Conservation (phyloP, 768 basidiomycete genomes). For the Neoboletus subvelutipes region DNA sequence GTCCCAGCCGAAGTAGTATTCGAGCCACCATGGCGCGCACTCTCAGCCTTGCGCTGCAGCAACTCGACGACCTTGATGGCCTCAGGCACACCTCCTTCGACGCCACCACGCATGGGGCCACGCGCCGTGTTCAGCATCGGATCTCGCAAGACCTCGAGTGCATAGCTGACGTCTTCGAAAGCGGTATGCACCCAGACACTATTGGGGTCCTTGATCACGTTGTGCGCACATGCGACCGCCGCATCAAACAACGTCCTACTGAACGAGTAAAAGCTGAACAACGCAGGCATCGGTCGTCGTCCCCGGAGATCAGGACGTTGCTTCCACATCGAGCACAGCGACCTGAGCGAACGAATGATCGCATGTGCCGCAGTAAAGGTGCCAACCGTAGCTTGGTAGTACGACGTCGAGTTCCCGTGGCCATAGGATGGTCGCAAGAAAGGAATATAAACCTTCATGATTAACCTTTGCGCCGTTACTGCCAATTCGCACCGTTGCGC, state of each 20-base stretch:
- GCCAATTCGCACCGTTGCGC: conserved; percentile 60
- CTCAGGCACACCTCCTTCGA: conserved; percentile 36
- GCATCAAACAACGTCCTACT: conserved; percentile 66
- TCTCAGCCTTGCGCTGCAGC: conserved; percentile 42
- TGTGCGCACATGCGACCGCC: conserved; percentile 61
- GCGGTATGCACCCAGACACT: conserved; percentile 49
- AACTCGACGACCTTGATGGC: conserved; percentile 41
- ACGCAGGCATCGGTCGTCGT: conserved; percentile 39
- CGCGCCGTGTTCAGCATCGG: conserved; percentile 33
- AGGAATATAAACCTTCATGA: conserved; percentile 67
- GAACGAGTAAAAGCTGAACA: conserved; percentile 59
- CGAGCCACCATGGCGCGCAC: conserved; percentile 19
- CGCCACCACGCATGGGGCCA: conserved; percentile 33
- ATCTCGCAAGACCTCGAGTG: conserved; percentile 44
- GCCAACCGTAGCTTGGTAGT: conserved; percentile 55
- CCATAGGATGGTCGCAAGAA: conserved; percentile 47
- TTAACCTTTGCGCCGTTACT: conserved; percentile 57
- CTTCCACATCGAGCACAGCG: conserved; percentile 43
- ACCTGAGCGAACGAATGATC: conserved; percentile 52
- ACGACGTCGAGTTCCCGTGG: conserved; percentile 29
- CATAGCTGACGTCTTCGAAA: conserved; percentile 44
- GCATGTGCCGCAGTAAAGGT: conserved; percentile 65
- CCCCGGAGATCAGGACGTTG: conserved; percentile 33
- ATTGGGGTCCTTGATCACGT: conserved; percentile 52
- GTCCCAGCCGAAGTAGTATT: conserved; percentile 27